These are phyloP conservation scores for Xylaria palmicola DNA, from an alignment of 495 filamentous ascomycete genomes.

Conservation along the genomic window DNA sequence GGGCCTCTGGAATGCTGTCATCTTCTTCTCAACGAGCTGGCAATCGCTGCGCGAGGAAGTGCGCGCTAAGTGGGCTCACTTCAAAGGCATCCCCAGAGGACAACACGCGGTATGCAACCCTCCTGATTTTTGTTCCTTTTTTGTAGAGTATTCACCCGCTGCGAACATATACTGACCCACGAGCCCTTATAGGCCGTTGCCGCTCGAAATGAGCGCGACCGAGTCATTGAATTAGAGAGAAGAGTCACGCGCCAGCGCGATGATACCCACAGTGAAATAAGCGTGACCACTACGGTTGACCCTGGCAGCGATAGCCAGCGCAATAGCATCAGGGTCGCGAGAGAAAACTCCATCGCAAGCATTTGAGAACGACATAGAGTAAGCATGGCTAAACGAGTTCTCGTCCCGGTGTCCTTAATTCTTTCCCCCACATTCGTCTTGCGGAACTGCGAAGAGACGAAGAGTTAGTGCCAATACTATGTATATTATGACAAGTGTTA, in stretches of 20 bases:
- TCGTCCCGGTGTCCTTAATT: too few species aligned
- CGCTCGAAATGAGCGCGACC: slow-evolving; percentile 73
- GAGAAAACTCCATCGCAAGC: not conserved
- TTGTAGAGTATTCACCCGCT: too few species aligned
- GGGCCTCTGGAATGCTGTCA: slow-evolving; percentile 81
- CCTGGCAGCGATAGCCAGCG: slow-evolving; percentile 8
- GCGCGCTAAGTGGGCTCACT: slow-evolving; percentile 14
- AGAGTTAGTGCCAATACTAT: not conserved
- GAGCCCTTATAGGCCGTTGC: slow-evolving; percentile 54
- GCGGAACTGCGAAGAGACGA: not conserved
- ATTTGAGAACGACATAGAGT: not conserved
- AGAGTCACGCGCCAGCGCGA: slow-evolving; percentile 19
- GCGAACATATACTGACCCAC: not conserved
- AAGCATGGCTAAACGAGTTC: not conserved
- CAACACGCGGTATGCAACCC: slow-evolving; percentile 28
- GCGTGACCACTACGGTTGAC: slow-evolving; percentile 18
- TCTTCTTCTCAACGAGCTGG: slow-evolving; percentile 67
- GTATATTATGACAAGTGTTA: not conserved
- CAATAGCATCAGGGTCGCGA: not conserved
- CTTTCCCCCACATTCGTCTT: not conserved
- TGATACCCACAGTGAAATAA: slow-evolving; percentile 27
- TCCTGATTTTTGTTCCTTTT: too few species aligned
- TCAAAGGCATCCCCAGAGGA: slow-evolving; percentile 22
- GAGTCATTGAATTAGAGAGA: slow-evolving; percentile 60
- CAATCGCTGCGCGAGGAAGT: slow-evolving; percentile 32